These are phyloP conservation scores for Chaetomium olivaceum DNA, from an alignment of 2,329 filamentous ascomycete genomes.

Conservation along the genomic window DNA sequence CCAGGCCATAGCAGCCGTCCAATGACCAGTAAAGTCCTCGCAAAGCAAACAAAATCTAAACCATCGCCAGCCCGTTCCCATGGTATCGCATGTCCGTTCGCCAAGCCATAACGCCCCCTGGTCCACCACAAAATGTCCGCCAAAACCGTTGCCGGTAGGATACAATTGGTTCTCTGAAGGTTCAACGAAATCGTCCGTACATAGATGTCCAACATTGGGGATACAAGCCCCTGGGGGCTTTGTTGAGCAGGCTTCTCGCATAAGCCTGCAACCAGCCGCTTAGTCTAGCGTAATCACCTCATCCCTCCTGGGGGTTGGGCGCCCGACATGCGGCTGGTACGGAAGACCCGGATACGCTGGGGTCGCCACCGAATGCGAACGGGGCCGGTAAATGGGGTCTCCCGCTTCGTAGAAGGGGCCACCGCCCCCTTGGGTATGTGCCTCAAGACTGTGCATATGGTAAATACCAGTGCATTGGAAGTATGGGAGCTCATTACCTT, in stretches of 20 bases:
- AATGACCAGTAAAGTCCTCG: conserved; percentile 17
- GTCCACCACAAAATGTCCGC: neutral
- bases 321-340: conserved; percentile 12
- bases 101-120: conserved; percentile 13
- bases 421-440: conserved; percentile 1
- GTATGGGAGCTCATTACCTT: conserved; percentile 12
- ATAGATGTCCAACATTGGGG: neutral
- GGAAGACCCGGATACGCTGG: conserved; percentile 1
- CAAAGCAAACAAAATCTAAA: conserved; percentile 15
- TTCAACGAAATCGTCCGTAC: neutral
- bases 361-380: conserved; percentile 10
- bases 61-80: neutral
- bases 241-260: neutral
- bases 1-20: neutral
- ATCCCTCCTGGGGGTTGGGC: conserved; percentile 10
- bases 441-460: conserved; percentile 2
- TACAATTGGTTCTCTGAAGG: neutral
- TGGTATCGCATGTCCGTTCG: neutral
- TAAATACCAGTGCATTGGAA: neutral
- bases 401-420: neutral
- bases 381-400: conserved; percentile 13
- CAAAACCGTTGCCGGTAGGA: neutral
- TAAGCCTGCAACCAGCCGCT: neutral
- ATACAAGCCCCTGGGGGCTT: neutral
- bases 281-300: conserved; percentile 24